These are phyloP conservation scores for Talinum fruticosum DNA, from an alignment of 148 eudicot genomes.

Conservation along the genomic window DNA sequence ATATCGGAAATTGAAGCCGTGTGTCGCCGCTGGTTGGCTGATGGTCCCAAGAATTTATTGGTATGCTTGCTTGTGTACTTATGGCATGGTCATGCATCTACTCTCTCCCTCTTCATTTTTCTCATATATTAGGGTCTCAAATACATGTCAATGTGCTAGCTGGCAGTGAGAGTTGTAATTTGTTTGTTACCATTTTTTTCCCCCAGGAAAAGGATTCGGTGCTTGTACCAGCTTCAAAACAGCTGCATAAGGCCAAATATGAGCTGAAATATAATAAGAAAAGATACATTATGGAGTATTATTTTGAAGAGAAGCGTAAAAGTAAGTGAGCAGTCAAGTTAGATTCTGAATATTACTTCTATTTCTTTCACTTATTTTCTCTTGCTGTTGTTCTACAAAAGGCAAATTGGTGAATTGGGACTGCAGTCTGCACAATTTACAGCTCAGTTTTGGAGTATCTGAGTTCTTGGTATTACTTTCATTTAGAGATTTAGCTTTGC, in stretches of 20 bases:
- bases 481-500: constrained; percentile 4
- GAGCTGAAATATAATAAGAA: constrained; percentile 74
- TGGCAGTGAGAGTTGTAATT: too few relatives aligned
- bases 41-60: constrained; percentile 73
- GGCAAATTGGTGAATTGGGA: constrained; percentile 66
- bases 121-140: not conserved
- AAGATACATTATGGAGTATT: constrained; percentile 81
- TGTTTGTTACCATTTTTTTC: constrained; percentile 12
- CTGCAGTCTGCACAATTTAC: constrained; percentile 64
- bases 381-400: constrained; percentile 16
- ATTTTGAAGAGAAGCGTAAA: constrained; percentile 49
- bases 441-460: constrained; percentile 86
- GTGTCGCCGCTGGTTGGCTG: constrained; percentile 92
- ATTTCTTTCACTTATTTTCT: constrained; percentile 6
- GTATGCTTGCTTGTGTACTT: constrained; percentile 35
- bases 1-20: constrained; percentile 94
- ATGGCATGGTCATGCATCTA: not conserved
- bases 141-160: constrained; percentile 3
- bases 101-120: not conserved
- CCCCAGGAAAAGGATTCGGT: constrained; percentile 72
- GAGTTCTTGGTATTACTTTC: constrained; percentile 64
- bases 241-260: constrained; percentile 54
- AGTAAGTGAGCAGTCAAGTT: constrained; percentile 33
- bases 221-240: constrained; percentile 46
- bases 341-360: constrained; percentile 2